Evolutionary conservation across 306 rosid species (phyloP).

Genomic region (Neltuma alba): DNA sequence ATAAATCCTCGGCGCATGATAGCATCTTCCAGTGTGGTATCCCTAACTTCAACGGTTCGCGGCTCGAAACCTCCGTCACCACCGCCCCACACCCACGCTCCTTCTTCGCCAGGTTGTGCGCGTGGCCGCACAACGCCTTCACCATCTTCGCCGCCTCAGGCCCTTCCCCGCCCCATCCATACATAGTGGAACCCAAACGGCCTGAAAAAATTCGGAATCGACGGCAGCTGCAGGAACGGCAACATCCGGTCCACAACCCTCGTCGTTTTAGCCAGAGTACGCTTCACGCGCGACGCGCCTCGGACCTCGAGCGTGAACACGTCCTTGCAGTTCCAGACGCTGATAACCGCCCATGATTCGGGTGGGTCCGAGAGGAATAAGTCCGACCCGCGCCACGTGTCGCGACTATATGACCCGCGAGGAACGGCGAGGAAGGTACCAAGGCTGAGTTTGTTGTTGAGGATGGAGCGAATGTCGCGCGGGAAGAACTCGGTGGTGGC

Average conservation of each 20-base stretch:
- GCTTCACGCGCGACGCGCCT: constrained; percentile 74
- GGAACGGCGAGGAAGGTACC: constrained; percentile 87
- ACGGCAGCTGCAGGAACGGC: constrained; percentile 72
- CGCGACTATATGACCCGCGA: background rate
- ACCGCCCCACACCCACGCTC: constrained; percentile 71
- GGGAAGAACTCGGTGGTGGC: constrained; percentile 94
- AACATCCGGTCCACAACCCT: constrained; percentile 67
- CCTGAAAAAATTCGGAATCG: constrained; percentile 68
- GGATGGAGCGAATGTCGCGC: constrained; percentile 83
- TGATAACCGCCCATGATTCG: constrained; percentile 77
- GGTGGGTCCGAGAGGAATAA: constrained; percentile 59
- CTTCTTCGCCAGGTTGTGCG: constrained; percentile 79
- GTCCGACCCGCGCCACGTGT: constrained; percentile 62
- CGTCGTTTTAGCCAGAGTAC: constrained; percentile 62
- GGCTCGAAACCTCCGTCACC: constrained; percentile 75
- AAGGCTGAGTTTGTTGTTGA: constrained; percentile 62
- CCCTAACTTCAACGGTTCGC: constrained; percentile 62
- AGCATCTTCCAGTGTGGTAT: constrained; percentile 89
- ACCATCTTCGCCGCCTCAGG: constrained; percentile 55
- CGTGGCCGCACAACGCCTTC: constrained; percentile 63
- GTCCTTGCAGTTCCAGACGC: constrained; percentile 88
- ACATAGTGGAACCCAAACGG: constrained; percentile 86
- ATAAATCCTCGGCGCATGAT: constrained; percentile 81
- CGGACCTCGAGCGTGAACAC: constrained; percentile 70
- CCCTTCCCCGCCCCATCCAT: constrained; percentile 86